These are phyloP conservation scores for Russula griseocarnosa DNA, from an alignment of 768 basidiomycete species.

Conservation along the genomic window DNA sequence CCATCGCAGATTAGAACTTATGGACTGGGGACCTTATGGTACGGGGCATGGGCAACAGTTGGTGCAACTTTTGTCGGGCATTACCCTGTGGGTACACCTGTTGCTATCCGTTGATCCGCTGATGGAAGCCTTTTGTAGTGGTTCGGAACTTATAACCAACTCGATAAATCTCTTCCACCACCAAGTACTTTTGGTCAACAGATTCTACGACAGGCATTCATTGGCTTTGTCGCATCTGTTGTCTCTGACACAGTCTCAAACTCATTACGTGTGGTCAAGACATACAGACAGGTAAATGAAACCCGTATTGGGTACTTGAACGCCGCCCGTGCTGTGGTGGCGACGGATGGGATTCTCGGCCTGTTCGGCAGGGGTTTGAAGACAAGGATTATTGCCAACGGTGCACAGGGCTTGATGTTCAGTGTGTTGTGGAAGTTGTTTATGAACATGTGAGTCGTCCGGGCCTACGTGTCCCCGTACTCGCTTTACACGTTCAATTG, in stretches of 20 bases:
- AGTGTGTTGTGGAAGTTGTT: slow-evolving; percentile 89
- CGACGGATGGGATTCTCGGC: slow-evolving; percentile 69
- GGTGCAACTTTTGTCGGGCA: slow-evolving; percentile 92
- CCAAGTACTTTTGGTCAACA: slow-evolving; percentile 51
- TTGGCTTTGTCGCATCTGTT: slow-evolving; percentile 85
- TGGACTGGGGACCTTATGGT: slow-evolving; percentile 80
- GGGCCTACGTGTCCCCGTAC: background rate
- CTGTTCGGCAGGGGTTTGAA: slow-evolving; percentile 87
- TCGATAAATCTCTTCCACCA: slow-evolving; percentile 57
- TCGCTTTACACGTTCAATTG: background rate
- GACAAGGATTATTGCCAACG: slow-evolving; percentile 86
- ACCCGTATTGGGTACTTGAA: slow-evolving; percentile 72
- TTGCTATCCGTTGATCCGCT: background rate
- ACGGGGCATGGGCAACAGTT: slow-evolving; percentile 87
- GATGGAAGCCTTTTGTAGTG: slow-evolving; percentile 43
- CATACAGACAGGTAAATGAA: slow-evolving; percentile 89
- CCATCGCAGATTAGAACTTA: slow-evolving; percentile 57
- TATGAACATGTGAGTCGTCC: slow-evolving; percentile 70
- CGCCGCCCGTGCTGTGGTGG: slow-evolving; percentile 74
- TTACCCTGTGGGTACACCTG: slow-evolving; percentile 61
- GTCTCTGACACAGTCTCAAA: slow-evolving; percentile 85
- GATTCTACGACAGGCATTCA: slow-evolving; percentile 78
- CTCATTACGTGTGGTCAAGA: slow-evolving; percentile 89
- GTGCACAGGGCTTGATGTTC: slow-evolving; percentile 89
- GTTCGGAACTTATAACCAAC: slow-evolving; percentile 84